Evolutionary conservation across 2,329 filamentous ascomycete species (phyloP).

Genomic region (Graphilbum sp.): DNA sequence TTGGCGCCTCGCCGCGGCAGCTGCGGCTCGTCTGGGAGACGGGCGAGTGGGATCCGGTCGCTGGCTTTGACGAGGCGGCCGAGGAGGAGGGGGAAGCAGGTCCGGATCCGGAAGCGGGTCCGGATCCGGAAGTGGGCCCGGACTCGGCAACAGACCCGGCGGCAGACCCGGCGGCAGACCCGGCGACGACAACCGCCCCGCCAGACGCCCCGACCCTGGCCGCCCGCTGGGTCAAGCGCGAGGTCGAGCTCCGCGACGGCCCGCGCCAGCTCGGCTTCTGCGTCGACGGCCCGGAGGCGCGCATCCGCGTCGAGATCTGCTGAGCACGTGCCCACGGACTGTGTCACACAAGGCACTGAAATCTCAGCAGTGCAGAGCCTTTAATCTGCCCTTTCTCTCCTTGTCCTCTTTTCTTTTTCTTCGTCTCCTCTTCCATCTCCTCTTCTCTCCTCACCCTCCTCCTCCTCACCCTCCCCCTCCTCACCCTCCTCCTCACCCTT

Average conservation of each 20-base stretch:
- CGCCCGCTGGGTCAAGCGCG: slow-evolving; percentile 55
- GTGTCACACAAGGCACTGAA: no score
- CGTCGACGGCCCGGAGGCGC: slow-evolving; percentile 57
- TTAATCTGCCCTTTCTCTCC: no score
- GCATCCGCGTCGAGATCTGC: slow-evolving; percentile 55
- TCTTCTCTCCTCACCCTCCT: no score
- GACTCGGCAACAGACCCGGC: slow-evolving; percentile 12
- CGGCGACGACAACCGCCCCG: no score
- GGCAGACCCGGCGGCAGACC: background rate
- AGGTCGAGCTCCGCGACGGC: slow-evolving; percentile 64
- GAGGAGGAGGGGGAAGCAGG: slow-evolving; percentile 14
- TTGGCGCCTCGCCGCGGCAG: slow-evolving; percentile 44
- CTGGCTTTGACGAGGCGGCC: slow-evolving; percentile 33
- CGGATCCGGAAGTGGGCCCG: background rate
- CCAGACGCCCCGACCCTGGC: no score
- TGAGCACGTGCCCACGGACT: no score
- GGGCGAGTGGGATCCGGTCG: slow-evolving; percentile 73
- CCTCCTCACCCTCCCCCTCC: background rate
- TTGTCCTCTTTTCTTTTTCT: no score
- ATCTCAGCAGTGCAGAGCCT: no score
- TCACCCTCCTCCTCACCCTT: background rate
- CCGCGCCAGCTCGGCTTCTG: slow-evolving; percentile 71
- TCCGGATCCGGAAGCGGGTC: slow-evolving; percentile 4
- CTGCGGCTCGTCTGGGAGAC: slow-evolving; percentile 73
- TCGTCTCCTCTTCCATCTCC: no score